Evolutionary conservation across 352 stramenopile species (phyloP).

Genomic region (Phytophthora litchii): DNA sequence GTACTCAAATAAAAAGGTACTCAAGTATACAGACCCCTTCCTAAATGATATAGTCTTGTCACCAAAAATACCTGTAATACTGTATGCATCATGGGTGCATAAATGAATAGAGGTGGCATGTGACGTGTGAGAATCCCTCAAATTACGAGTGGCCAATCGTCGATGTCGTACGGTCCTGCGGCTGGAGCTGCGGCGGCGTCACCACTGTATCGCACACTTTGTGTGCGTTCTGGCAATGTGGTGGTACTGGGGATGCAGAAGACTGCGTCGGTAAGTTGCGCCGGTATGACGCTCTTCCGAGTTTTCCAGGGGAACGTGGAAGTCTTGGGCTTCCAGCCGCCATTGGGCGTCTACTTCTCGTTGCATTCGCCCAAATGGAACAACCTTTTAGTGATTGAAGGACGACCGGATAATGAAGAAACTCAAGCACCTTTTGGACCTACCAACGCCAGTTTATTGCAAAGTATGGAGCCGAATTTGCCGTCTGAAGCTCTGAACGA

Average conservation of each 20-base stretch:
- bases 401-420: constrained; percentile 30
- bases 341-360: constrained; percentile 76
- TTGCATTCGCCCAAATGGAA: constrained; percentile 87
- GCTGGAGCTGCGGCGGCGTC: constrained; percentile 7
- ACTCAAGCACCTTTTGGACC: constrained; percentile 67
- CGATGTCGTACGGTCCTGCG: constrained; percentile 16
- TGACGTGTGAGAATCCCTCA: constrained; percentile 31
- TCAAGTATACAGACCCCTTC: too few relatives aligned
- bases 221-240: constrained; percentile 63
- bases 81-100: too few relatives aligned
- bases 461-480: constrained; percentile 47
- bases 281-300: constrained; percentile 75
- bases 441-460: constrained; percentile 48
- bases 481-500: constrained; percentile 37
- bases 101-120: too few relatives aligned
- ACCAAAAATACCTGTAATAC: too few relatives aligned
- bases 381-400: constrained; percentile 66
- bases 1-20: too few relatives aligned
- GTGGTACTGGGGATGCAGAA: constrained; percentile 69
- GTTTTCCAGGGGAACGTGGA: constrained; percentile 82
- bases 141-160: constrained; percentile 23
- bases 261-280: constrained; percentile 60
- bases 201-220: constrained; percentile 45
- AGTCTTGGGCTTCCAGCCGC: constrained; percentile 72
- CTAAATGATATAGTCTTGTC: too few relatives aligned